Conservation (phyloP, 768 basidiomycete species). For the Panellus pusillus region DNA sequence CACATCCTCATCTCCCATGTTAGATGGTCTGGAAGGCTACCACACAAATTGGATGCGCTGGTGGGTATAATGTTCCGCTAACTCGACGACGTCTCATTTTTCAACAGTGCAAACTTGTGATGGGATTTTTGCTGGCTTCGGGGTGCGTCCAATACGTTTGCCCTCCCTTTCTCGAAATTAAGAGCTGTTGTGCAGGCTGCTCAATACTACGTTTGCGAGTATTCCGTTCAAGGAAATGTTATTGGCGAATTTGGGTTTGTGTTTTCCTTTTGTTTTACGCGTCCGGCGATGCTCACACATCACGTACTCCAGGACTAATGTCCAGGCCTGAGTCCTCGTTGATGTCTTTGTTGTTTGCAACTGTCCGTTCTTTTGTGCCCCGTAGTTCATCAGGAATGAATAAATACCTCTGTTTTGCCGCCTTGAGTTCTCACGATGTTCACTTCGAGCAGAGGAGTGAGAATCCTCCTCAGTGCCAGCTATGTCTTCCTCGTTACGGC, state of each 20-base stretch:
- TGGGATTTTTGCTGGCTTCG: conserved; percentile 60
- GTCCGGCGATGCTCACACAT: not conserved
- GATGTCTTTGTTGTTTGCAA: conserved; percentile 17
- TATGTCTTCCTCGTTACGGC: conserved; percentile 55
- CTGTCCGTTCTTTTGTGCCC: conserved; percentile 18
- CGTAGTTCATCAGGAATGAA: conserved; percentile 15
- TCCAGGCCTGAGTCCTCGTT: conserved; percentile 35
- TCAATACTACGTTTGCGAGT: conserved; percentile 70
- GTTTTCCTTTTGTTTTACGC: not conserved
- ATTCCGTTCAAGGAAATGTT: conserved; percentile 63
- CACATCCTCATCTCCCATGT: too few relatives aligned
- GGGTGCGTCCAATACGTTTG: conserved; percentile 39
- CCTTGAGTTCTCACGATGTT: not conserved
- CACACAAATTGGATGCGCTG: conserved; percentile 64
- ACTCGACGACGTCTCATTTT: too few relatives aligned
- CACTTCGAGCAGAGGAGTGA: conserved; percentile 27
- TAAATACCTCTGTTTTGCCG: conserved; percentile 21
- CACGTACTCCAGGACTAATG: conserved; percentile 38
- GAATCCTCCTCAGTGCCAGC: conserved; percentile 53
- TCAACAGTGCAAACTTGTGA: conserved; percentile 42
- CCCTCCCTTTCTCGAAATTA: not conserved
- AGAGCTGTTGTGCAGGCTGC: conserved; percentile 41
- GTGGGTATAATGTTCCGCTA: not conserved
- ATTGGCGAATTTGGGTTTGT: conserved; percentile 61
- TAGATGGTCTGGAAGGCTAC: conserved; percentile 69